Evolutionary conservation across 164 flowering plant species (phyloP).

Genomic region (Sedum album): DNA sequence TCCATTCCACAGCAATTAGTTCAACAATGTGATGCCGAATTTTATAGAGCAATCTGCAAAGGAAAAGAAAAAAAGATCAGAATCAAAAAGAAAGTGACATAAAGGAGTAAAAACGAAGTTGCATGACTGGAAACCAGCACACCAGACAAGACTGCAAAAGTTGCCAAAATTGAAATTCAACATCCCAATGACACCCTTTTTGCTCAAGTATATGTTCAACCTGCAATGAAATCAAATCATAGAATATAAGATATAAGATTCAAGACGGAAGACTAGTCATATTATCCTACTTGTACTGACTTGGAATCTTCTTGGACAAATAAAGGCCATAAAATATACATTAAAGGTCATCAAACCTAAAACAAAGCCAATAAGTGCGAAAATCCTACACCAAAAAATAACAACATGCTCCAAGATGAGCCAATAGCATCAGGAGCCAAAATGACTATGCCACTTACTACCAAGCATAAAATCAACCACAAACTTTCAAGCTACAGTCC

Average conservation of each 20-base stretch:
- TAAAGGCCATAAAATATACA: background rate
- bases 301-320: background rate
- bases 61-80: too few species aligned
- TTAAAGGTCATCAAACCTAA: background rate
- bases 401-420: background rate
- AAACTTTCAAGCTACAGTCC: background rate
- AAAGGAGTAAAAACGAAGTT: too few species aligned
- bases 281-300: background rate
- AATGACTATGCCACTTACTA: background rate
- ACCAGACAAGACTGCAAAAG: background rate
- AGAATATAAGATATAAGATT: background rate
- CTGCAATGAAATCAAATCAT: background rate
- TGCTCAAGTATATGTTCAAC: background rate
- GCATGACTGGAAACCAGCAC: background rate
- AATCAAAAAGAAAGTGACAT: too few species aligned
- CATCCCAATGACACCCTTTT: background rate
- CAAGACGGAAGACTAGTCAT: background rate
- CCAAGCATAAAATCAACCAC: background rate
- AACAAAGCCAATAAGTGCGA: background rate
- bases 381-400: background rate
- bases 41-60: too few species aligned
- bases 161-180: background rate
- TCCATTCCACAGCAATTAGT: slow-evolving; percentile 19
- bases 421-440: background rate
- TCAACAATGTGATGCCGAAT: background rate